Evolutionary conservation across 768 basidiomycete genomes (phyloP), one percentile per base, ranked within the genome.

Genomic region (Tricholomella constricta): DNA sequence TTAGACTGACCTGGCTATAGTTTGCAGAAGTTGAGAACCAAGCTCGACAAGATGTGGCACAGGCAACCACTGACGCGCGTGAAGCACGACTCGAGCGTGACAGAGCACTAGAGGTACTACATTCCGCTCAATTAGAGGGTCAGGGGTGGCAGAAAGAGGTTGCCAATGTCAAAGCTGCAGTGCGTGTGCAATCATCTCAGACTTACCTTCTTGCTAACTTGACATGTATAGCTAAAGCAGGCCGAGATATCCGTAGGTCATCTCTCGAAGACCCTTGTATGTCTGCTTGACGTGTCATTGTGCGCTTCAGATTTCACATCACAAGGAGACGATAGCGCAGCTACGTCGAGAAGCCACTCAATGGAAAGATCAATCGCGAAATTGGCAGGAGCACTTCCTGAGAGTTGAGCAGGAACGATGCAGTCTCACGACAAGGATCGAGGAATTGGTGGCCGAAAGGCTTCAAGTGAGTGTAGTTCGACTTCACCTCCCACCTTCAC

Each of bases 341-440:
- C 73, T 89, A 26, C 80, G 82, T 22, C 77, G 85, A 44, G 88
- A 91, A 64, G 73, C 81, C 0, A 71, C 69, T 0, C 86, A 89
- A 48, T 89, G 87, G 86, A 89, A 88, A 66, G 82, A 85, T 45
- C 89, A 90, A 60, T 80, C 87, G 0, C 74, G 76, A 48, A 86
- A 86, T 59, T 91, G 89, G 89, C 89, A 90, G 65, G 88, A 88
- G 19, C 87, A 89, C 59, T 90, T 88, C 65, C 71, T 85, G 32
- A 82, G 87, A 14, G 85, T 88, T 40, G 88, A 91, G 55, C 76
- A 84, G 50, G 86, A 89, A 51, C 78, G 87, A 50, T 79, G 77
- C 26, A 74, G 76, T 5, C 76, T 89, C 11, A 73, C 82, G 7
- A 76, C 78, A 4, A 75, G 82, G 36, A 64, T 86, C 9, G 83